Base-by-base conservation (phyloP, 495 filamentous ascomycete genomes). In the Tirmania nivea region DNA sequence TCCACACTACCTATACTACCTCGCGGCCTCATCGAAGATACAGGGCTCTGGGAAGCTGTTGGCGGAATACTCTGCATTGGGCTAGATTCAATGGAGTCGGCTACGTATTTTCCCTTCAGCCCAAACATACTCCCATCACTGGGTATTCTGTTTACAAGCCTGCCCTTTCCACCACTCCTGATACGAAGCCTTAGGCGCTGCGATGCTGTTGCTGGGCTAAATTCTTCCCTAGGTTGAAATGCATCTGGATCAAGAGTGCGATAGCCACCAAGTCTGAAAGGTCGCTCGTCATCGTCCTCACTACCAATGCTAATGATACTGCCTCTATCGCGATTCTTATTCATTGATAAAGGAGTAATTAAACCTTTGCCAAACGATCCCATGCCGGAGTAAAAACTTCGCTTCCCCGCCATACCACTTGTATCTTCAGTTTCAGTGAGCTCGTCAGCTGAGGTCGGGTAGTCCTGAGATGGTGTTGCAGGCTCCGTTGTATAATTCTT, bases 401-500 rank as follows among this genome's bases (percentile, higher is more conserved):
- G 68, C 64, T 62, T 68, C 52, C 66, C 68, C 52, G 31, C 69
- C 69, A 21, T 67, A 69, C 56, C 69, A 70, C 0, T 73, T 62
- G 45, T 68, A 54, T 66, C 74, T 62, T 95, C 89, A 11, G 88
- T 95, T 69, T 97, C 90, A 0, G 90, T 96, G 19, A 84, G 70
- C 17, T 81, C 83, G 56, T 81, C 84, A 51, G 81, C 81, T 64
- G 62, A 64, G 20, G 61, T 65, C 19, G 62, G 62, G 42, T 80
- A 86, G 55, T 82, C 83, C 36, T 81, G 84, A 53, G 81, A 76
- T 59, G 92, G 78, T 67, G 77, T 94, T 94, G 14, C 5, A 2
- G 49, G 86, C 85, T 96, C 90, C 34, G 85, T 94, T 68, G 94
- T 88, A 6, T 88, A 84, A 55, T 84, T 82, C 12, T 78, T 78